Evolutionary conservation across 768 basidiomycete species (phyloP).

Genomic region (Psilocybe cyanescens): DNA sequence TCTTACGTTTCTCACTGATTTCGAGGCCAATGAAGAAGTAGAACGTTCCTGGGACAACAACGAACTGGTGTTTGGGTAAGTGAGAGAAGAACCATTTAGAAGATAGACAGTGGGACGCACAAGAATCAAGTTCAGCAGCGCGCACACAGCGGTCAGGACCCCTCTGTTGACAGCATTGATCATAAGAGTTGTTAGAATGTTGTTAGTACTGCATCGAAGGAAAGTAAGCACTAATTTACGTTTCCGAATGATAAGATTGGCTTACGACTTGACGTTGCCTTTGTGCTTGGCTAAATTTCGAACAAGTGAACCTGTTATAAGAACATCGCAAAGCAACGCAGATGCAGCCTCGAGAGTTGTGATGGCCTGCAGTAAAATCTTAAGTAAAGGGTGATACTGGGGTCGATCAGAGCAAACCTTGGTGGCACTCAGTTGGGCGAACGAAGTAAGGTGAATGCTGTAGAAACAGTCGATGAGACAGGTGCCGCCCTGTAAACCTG

Average conservation of each 20-base stretch:
- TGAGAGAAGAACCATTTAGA: no score
- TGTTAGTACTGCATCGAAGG: constrained; percentile 18
- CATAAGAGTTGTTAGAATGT: constrained; percentile 22
- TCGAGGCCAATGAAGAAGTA: constrained; percentile 27
- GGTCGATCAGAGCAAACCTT: no score
- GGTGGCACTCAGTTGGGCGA: no score
- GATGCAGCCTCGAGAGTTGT: background rate
- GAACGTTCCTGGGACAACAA: constrained; percentile 20
- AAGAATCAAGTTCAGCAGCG: constrained; percentile 20
- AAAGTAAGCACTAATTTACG: background rate
- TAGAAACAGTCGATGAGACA: no score
- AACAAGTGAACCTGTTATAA: background rate
- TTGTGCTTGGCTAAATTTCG: background rate
- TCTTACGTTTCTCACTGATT: constrained; percentile 23
- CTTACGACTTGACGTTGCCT: background rate
- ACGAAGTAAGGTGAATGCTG: no score
- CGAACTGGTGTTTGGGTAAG: constrained; percentile 14
- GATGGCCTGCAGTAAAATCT: background rate
- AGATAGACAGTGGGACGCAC: background rate
- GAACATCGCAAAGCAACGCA: background rate
- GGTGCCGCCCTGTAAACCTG: no score
- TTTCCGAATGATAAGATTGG: background rate
- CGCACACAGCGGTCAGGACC: constrained; percentile 20
- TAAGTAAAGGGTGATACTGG: background rate
- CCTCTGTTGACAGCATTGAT: constrained; percentile 26